phyloP scores from a whole-genome alignment of 805 yeast genomes.

The Candida rishiriensis region DNA sequence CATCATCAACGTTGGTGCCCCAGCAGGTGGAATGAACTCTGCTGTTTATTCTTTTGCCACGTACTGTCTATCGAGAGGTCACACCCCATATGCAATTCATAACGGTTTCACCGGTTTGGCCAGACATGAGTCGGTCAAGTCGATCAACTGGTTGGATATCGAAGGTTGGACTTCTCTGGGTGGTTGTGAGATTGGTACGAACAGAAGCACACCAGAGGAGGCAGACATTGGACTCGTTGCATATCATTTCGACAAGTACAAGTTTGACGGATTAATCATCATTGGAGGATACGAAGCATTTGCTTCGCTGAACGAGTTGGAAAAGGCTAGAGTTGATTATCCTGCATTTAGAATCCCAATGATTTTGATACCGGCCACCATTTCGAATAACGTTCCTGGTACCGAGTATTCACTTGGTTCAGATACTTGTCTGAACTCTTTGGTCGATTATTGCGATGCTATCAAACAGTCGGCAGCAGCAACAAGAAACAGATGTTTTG shows the following conservation, averaged over 20 bases:
- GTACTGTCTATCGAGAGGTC: slow-evolving; percentile 87
- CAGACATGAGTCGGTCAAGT: slow-evolving; percentile 78
- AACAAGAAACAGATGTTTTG: slow-evolving; percentile 88
- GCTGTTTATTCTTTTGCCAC: slow-evolving; percentile 88
- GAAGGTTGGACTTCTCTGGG: slow-evolving; percentile 87
- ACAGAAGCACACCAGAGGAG: slow-evolving; percentile 75
- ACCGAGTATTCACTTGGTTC: slow-evolving; percentile 93
- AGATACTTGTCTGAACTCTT: slow-evolving; percentile 90
- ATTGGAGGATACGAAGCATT: slow-evolving; percentile 99
- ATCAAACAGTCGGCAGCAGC: slow-evolving; percentile 94
- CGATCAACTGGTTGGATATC: slow-evolving; percentile 77
- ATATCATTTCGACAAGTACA: slow-evolving; percentile 83
- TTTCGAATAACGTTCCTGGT: slow-evolving; percentile 98
- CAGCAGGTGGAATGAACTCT: slow-evolving; percentile 94
- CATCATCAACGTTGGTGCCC: slow-evolving; percentile 91
- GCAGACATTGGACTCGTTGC: slow-evolving; percentile 88
- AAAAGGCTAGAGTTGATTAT: slow-evolving; percentile 68
- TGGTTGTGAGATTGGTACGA: slow-evolving; percentile 97
- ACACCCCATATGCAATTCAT: slow-evolving; percentile 82
- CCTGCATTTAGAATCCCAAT: slow-evolving; percentile 94
- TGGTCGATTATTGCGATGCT: slow-evolving; percentile 91
- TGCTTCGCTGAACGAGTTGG: slow-evolving; percentile 74
- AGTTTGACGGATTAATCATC: slow-evolving; percentile 82
- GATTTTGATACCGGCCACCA: slow-evolving; percentile 91
- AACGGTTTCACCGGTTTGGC: slow-evolving; percentile 92